Conservation (phyloP, 139 green algal genomes). For the Closterium sp. region DNA sequence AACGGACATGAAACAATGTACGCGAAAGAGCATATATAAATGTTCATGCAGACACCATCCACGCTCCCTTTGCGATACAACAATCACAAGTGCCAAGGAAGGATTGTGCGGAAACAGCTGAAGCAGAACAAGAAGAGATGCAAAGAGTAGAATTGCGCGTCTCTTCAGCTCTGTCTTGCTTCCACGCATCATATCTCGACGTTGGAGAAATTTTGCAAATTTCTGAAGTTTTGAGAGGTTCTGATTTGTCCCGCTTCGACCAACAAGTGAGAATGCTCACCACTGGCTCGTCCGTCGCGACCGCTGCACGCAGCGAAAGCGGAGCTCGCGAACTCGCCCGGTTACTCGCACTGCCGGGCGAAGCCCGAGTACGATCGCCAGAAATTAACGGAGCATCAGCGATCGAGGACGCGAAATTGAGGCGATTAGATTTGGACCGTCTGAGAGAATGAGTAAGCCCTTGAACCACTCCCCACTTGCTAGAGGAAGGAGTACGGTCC, state of each 20-base stretch:
- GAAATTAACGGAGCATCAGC: background rate
- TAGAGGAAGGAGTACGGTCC: background rate
- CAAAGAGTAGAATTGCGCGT: background rate
- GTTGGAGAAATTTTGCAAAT: no score
- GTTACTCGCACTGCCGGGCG: background rate
- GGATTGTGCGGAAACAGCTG: background rate
- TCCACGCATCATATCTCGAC: background rate
- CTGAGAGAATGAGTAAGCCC: background rate
- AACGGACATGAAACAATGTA: background rate
- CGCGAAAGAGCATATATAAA: background rate
- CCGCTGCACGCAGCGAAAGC: background rate
- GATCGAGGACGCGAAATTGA: background rate
- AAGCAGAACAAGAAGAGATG: background rate
- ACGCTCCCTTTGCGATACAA: background rate
- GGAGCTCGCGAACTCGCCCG: background rate
- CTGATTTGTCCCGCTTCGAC: no score
- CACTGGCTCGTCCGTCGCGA: background rate
- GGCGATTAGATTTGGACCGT: background rate
- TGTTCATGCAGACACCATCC: background rate
- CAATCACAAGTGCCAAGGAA: background rate
- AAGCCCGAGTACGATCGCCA: background rate
- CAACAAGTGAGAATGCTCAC: background rate
- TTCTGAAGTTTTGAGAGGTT: no score
- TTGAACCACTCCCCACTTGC: background rate
- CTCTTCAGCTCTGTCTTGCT: background rate